Evolutionary conservation across 768 basidiomycete species (phyloP), one percentile per base, ranked within the genome.

Genomic region (Melanogaster broomeanus): DNA sequence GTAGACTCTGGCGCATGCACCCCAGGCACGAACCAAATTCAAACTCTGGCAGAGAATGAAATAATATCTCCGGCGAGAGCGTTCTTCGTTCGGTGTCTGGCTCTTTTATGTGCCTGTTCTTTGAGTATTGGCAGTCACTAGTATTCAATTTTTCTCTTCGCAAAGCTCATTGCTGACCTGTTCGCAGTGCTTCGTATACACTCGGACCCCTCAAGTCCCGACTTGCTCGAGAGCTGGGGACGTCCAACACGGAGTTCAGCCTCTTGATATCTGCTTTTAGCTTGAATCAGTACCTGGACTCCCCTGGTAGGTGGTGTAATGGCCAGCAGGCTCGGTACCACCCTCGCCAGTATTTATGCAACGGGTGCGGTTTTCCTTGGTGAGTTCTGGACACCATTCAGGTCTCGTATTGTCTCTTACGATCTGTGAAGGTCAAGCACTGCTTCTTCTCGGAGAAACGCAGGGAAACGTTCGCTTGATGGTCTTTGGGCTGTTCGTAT

Each of bases 111-210:
- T 51, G 85, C 85, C 22, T 89, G 87, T 62, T 83, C 81, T 27
- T 66, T 91, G 57, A 87, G 87, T 60, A 71, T 91, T 31, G 89
- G 88, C 30, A 86, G 85, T 55, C 88, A 90, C 63, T 90, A 87
- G 87, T 88, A 61, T 40, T 81, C 69, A 31, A 46, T 13, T 42
- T 28, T 43, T 8, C 16, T 42, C 44, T 24, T 16, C 33, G 13
- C 49, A 42, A 40, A 18, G 4, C n/a, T 11, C 31, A 15, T 12
- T 46, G 7, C 50, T 57, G 15, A 58, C 43, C 9, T 27, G 31
- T 11, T 42, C 16, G 9, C 53, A 91, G 88, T 63, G 86, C 84
- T 15, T 78, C 80, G 3, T 85, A 92, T 60, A 81, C 88, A 6
- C 78, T 94, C 3, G 88, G 87, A 0, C 91, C 90, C 10, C 72